phyloP scores from a whole-genome alignment of 805 yeast genomes.

The Metschnikowia dekortorum region DNA sequence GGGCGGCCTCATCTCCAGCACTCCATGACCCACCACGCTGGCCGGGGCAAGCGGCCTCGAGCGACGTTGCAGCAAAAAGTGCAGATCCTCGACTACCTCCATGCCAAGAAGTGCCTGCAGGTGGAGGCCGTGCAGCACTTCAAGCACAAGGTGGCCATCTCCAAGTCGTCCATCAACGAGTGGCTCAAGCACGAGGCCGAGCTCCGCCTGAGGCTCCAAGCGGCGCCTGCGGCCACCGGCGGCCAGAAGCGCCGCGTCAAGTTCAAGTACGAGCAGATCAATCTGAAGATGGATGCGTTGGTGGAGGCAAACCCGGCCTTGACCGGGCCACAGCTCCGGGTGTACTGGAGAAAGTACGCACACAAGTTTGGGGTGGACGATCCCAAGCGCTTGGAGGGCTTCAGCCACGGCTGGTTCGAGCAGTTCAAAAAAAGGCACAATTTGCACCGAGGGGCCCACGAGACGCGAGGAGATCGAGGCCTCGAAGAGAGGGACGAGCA shows the following conservation, averaged over 20 bases:
- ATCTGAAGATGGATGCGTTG: conserved; percentile 53
- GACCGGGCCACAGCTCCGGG: conserved; percentile 52
- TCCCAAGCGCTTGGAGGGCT: conserved; percentile 51
- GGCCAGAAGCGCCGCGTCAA: conserved; percentile 39
- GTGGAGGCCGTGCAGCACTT: conserved; percentile 54
- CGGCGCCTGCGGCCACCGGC: conserved; percentile 29
- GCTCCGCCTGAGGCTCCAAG: conserved; percentile 38
- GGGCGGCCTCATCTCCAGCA: background rate
- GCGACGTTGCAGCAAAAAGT: conserved; percentile 59
- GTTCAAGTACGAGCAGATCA: conserved; percentile 55
- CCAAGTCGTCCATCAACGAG: conserved; percentile 58
- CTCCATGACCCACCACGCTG: background rate
- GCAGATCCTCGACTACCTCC: conserved; percentile 49
- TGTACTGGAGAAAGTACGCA: conserved; percentile 54
- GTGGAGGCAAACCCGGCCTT: conserved; percentile 48
- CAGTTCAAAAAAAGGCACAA: conserved; percentile 55
- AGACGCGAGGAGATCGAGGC: background rate
- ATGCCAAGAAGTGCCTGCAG: conserved; percentile 47
- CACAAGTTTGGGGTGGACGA: conserved; percentile 54
- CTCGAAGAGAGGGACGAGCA: background rate
- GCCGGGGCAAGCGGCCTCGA: conserved; percentile 31
- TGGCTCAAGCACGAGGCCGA: conserved; percentile 56
- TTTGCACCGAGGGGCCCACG: background rate
- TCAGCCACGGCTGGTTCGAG: conserved; percentile 61
- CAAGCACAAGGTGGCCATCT: conserved; percentile 47